Base-by-base conservation (phyloP, 495 filamentous ascomycete genomes). In the Talaromyces nanjingensis region DNA sequence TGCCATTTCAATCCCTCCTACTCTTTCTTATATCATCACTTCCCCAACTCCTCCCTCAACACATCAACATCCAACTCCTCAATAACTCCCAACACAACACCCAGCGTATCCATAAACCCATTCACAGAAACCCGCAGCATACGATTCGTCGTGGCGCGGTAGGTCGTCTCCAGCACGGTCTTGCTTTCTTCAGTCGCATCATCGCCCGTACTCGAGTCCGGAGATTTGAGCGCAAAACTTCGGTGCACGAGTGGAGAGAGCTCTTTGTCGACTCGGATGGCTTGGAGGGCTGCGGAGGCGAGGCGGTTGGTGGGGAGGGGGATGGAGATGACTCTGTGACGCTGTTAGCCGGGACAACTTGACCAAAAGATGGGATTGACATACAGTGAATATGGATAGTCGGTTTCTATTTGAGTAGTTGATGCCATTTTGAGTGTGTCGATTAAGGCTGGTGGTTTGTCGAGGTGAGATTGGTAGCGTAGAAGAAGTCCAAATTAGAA, bases 81-180 rank as follows among this genome's bases (percentile, higher is more conserved):
- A 87, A 96, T 96, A 0, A 94, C 88, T 34, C 89, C 88, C 53
- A 98, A 72, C 0, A 97, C 86, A 39, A 96, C 85, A 9, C 87
- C 84, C 29, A 97, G 68, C 66, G 90, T 96, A 65, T 98, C 94
- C 81, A 98, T 91, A 70, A 96, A 96, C n/a, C 93, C 92, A 76
- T 98, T 98, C 66, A 97, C 93, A 14, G 94, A 91, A 9, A 98
- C 94, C 16, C 94, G 87, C 66, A 98, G 82, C 96, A 97, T 97
- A 63, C 94, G 87, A 66, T 96, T 94, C 16, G 94, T 98, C 0
- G 91, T 92, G 0, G 94, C 94, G 56, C 82, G 84, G 78, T 98
- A 98, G 59, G 89, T 84, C 9, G 88, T 88, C 42, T 83, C 78
- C 53, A 98, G 80, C 6, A 92, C 77, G 4, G 81, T 86, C 59